phyloP scores from a whole-genome alignment of 495 filamentous ascomycete genomes.

The Xylaria palmicola region DNA sequence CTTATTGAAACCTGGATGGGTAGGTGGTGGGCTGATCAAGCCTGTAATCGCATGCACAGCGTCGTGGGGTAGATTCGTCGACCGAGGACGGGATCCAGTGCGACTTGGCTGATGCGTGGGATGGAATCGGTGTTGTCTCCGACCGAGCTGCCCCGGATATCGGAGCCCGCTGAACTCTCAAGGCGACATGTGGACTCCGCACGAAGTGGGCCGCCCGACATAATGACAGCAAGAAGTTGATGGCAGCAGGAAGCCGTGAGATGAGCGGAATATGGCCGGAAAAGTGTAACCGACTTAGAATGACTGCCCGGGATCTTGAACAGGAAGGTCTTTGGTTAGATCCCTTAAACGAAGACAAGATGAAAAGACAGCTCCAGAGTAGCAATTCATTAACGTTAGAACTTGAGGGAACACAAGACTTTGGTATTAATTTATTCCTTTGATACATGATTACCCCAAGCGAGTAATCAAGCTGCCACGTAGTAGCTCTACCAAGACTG shows the following conservation, averaged over 20 bases:
- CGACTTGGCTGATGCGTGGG: not conserved
- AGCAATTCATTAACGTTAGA: not conserved
- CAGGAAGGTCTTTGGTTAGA: not conserved
- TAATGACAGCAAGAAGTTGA: no score
- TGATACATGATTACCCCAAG: not conserved
- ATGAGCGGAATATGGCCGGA: not conserved
- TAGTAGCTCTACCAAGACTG: not conserved
- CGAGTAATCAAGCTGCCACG: not conserved
- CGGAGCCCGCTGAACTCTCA: not conserved
- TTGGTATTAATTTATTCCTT: not conserved
- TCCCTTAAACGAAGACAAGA: no score
- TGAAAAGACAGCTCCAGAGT: not conserved
- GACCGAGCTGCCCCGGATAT: constrained; percentile 8
- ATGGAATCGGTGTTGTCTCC: constrained; percentile 2
- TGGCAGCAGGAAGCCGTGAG: not conserved
- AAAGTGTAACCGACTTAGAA: not conserved
- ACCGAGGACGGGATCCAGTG: not conserved
- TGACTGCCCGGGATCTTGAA: not conserved
- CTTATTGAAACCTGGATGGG: not conserved
- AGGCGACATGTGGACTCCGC: not conserved
- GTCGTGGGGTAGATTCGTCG: not conserved
- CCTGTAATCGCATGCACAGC: not conserved
- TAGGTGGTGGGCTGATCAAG: not conserved
- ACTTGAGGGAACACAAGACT: not conserved
- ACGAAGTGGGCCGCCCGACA: constrained; percentile 4